Conservation (phyloP, 2,329 filamentous ascomycete genomes). For the Xylaria sp. region DNA sequence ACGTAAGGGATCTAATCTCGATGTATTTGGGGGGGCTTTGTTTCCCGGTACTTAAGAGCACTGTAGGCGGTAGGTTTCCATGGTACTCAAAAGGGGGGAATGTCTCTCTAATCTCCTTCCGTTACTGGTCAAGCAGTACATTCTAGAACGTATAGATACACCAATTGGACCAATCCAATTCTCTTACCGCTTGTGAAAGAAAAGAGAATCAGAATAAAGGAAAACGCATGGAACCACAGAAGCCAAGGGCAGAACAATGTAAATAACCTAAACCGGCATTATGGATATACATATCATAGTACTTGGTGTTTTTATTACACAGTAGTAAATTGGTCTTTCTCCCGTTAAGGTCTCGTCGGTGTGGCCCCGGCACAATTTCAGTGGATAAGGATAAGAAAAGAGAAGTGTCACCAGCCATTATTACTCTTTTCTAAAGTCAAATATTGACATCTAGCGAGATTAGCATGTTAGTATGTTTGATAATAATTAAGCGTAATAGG, state of each 20-base stretch:
- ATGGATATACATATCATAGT: background rate
- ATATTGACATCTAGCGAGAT: background rate
- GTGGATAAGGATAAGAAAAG: background rate
- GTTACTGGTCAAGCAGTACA: slow-evolving; percentile 3
- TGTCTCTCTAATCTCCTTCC: slow-evolving; percentile 17
- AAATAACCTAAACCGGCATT: background rate
- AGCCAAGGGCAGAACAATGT: background rate
- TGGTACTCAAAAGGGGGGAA: slow-evolving; percentile 9
- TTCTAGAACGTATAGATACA: background rate
- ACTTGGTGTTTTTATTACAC: background rate
- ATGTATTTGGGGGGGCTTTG: background rate
- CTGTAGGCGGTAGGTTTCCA: background rate
- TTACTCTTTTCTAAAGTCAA: slow-evolving; percentile 4
- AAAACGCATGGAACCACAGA: background rate
- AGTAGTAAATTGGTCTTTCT: slow-evolving; percentile 8
- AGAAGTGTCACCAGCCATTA: background rate
- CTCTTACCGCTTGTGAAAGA: background rate
- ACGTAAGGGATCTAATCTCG: background rate
- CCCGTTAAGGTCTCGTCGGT: slow-evolving; percentile 32
- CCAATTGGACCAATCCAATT: background rate
- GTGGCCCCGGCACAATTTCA: slow-evolving; percentile 36
- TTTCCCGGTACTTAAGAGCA: background rate
- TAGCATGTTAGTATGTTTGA: background rate
- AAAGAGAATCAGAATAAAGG: background rate
- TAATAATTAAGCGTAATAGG: background rate